Evolutionary conservation across 495 filamentous ascomycete species (phyloP), one percentile per base, ranked within the genome.

Genomic region (Pseudoneurospora amorphoporcata): DNA sequence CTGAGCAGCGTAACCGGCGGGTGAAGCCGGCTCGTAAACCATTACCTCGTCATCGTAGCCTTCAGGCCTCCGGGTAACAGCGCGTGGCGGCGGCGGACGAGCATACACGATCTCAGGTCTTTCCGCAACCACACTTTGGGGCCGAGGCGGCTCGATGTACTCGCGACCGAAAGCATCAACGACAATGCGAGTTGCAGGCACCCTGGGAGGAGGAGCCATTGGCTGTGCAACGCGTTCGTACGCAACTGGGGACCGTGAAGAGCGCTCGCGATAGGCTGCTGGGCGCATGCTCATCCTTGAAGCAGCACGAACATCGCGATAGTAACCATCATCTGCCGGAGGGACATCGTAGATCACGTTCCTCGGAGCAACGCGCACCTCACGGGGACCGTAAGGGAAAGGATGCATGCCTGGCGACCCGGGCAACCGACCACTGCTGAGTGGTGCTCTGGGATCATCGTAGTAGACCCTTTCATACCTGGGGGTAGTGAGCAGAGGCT

Each of bases 101-200:
- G 86, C 85, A 71, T 87, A 88, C n/a, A 83, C 68, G 32, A 83
- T 69, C 68, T 86, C 84, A 1, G 84, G 75, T 5, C 85, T 86
- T 38, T 85, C 81, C 40, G 85, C 79, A 39, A 83, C 71, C 17
- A 82, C 75, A 12, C 82, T 72, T 23, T 77, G 40, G 29, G 87
- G 80, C 23, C 86, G 77, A 8, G 89, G 80, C 40, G 86, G 85
- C 77, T 92, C 91, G 68, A 90, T 81, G 75, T 90, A 94, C 76
- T 92, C 86, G 72, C 89, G 89, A 32, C 92, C 92, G 80, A 87
- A 88, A 70, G 90, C 86, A 78, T 93, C 91, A 68, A 94, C 81
- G 61, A 93, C 81, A 72, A 92, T 88, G 68, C 91, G 87, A 41
- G 82, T 74, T n/a, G 81, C 73, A 2, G 87, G 86, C 35, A 85